Conservation (phyloP, 768 basidiomycete species). For the Lyophyllum decastes region DNA sequence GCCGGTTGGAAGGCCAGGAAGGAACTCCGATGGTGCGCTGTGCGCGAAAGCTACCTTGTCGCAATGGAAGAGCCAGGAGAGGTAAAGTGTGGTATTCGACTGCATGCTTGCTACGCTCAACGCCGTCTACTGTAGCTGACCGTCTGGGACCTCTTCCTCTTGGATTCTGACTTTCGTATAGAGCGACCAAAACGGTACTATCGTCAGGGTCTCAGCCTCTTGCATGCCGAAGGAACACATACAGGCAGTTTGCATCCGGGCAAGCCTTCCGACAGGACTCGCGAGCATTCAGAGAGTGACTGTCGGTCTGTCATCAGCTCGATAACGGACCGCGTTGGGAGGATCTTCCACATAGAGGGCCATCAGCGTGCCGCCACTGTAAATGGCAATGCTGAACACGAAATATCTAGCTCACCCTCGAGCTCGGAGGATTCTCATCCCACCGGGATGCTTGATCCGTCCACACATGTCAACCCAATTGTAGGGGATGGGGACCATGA, state of each 20-base stretch:
- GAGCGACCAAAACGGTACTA: constrained; percentile 90
- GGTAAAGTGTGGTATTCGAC: constrained; percentile 39
- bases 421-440: constrained; percentile 38
- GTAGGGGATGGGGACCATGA: constrained; percentile 22
- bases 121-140: constrained; percentile 46
- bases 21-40: constrained; percentile 84
- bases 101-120: not conserved
- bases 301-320: constrained; percentile 47
- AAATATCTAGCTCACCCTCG: constrained; percentile 29
- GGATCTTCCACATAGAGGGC: constrained; percentile 39
- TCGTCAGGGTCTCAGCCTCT: constrained; percentile 77
- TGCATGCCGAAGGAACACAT: constrained; percentile 38
- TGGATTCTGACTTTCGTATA: constrained; percentile 88
- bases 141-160: constrained; percentile 92
- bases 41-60: constrained; percentile 91
- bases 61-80: constrained; percentile 85
- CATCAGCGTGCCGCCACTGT: constrained; percentile 17
- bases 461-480: constrained; percentile 70
- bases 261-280: constrained; percentile 7
- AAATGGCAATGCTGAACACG: constrained; percentile 20
- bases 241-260: constrained; percentile 1
- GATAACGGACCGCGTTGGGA: constrained; percentile 47
- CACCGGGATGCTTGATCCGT: constrained; percentile 76
- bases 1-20: constrained; percentile 58
- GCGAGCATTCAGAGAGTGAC: constrained; percentile 25